Evolutionary conservation across 2,329 filamentous ascomycete species (phyloP), one percentile per base, ranked within the genome.

Genomic region (Claviceps sp.): DNA sequence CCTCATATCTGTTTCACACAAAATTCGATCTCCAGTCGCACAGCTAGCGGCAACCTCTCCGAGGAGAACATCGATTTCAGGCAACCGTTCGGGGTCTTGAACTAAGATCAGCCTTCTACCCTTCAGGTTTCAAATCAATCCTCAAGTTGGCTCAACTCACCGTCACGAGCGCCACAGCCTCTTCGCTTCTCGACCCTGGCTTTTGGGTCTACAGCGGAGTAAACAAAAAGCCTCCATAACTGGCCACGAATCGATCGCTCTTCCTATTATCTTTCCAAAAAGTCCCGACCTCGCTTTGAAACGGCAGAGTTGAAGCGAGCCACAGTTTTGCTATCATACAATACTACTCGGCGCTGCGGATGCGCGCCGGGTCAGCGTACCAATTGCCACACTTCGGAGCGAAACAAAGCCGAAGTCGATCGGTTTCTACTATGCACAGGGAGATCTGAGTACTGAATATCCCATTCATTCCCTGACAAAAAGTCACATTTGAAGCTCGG

Each of bases 221-320:
- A 76, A 88, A 93, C 78, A 93, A 89, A 77, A 91, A 95, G 75
- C 91, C 93, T 69, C 91, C 91, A 78, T 97, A 97, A 96, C 74
- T 91, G 60, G 51, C 20, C 14, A 30, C 34, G 8, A 20, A 34
- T 18, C 24, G 20, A 46, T 52, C 16, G 9, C 41, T 18, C 11
- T 26, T 41, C 41, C 7, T 20, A 44, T 37, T 5, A 16, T 40
- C 13, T 47, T 41, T 30, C 34, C 14, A 40, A n/a, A 16, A 16
- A 8, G 18, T 13, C 4, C 38, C 24, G 22, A 48, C 41, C 37
- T 26, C 14, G 46, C 37, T 43, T 37, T 50, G 42, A 5, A 9
- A n/a, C 40, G 37, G 20, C 16, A 44, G 4, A 46, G 30, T 37
- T 24, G 37, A 51, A 50, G 50, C 30, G 47, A 55, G 51, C 57